phyloP scores from a whole-genome alignment of 1,284 basidiomycete genomes.

The Wolfiporia cocos region DNA sequence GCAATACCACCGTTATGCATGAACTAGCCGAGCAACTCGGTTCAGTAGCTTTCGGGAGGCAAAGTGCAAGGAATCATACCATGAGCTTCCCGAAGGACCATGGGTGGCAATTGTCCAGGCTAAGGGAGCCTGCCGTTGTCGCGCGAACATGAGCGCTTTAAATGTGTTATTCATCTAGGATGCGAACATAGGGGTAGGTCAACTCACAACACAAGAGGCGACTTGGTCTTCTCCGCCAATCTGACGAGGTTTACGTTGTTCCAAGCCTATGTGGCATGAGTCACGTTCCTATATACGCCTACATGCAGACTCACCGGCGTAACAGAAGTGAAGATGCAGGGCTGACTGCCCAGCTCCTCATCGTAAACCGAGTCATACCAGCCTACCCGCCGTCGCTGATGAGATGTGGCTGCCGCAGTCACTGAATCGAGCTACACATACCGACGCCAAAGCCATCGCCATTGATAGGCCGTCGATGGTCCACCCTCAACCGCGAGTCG shows the following conservation, averaged over 20 bases:
- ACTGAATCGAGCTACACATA: slow-evolving; percentile 45
- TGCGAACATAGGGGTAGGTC: background rate
- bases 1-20: slow-evolving; percentile 95
- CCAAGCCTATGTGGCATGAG: slow-evolving; percentile 62
- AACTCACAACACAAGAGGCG: slow-evolving; percentile 84
- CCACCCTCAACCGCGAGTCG: slow-evolving; percentile 82
- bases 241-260: slow-evolving; percentile 88
- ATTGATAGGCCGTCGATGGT: slow-evolving; percentile 80
- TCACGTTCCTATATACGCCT: background rate
- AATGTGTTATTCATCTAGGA: background rate
- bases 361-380: slow-evolving; percentile 84
- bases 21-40: slow-evolving; percentile 45
- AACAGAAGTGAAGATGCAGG: slow-evolving; percentile 96
- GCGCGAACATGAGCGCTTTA: slow-evolving; percentile 84
- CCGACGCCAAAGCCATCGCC: slow-evolving; percentile 98
- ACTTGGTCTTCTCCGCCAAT: slow-evolving; percentile 92
- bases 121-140: slow-evolving; percentile 80
- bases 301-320: slow-evolving; percentile 60
- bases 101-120: slow-evolving; percentile 92
- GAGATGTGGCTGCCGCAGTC: background rate
- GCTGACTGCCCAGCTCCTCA: slow-evolving; percentile 76
- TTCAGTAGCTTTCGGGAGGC: background rate
- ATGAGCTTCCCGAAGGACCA: slow-evolving; percentile 86
- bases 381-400: slow-evolving; percentile 34
- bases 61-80: slow-evolving; percentile 39